Evolutionary conservation across 129 eudicot species (phyloP).

Genomic region (Lactuca saligna): DNA sequence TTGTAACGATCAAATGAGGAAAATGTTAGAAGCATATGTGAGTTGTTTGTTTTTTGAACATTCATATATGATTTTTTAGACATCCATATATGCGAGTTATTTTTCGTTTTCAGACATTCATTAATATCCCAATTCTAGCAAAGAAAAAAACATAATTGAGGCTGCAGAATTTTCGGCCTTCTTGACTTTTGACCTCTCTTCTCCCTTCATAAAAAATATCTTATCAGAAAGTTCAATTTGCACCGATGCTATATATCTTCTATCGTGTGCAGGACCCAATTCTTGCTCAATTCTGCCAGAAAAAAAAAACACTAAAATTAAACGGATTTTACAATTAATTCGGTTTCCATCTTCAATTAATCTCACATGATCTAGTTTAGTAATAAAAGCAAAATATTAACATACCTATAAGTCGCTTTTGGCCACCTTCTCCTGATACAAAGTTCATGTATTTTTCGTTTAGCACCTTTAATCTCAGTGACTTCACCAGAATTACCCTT

Average conservation of each 20-base stretch:
- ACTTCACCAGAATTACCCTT: conserved; percentile 19
- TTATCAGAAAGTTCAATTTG: conserved; percentile 27
- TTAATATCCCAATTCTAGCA: conserved; percentile 30
- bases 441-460: conserved; percentile 59
- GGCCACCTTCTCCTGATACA: conserved; percentile 75
- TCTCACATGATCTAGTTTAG: neutral
- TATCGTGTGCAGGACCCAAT: conserved; percentile 49
- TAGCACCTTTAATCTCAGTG: conserved; percentile 58
- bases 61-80: too few relatives aligned
- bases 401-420: conserved; percentile 64
- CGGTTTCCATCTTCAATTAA: neutral
- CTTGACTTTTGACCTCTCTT: conserved; percentile 35
- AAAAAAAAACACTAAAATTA: neutral
- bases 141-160: conserved; percentile 39
- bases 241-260: conserved; percentile 42
- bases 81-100: too few relatives aligned
- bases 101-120: conserved; percentile 9
- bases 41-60: neutral
- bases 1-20: too few relatives aligned
- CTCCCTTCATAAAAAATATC: conserved; percentile 32
- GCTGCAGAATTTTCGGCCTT: conserved; percentile 70
- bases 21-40: neutral
- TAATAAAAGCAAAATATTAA: neutral
- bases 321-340: neutral
- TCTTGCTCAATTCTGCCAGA: conserved; percentile 43